Percentiles rank a stretch among this genome's conserved stretches.
These are phyloP conservation scores for Phytophthora chlamydospora DNA, from an alignment of 352 stramenopile species.

Conservation along the genomic window DNA sequence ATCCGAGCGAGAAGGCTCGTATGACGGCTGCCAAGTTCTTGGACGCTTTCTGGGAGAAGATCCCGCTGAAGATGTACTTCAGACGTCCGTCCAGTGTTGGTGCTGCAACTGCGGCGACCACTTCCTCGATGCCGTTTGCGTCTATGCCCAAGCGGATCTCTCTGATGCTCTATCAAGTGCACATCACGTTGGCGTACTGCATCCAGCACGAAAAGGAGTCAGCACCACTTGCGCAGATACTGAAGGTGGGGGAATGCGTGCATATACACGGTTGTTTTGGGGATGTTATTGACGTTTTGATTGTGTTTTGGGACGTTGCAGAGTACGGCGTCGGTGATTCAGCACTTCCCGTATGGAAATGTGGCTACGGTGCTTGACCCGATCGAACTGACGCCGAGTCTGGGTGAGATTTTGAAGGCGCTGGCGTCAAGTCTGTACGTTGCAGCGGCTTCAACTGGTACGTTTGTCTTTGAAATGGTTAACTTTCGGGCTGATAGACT, in stretches of 20 bases:
- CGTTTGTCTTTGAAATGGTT: neutral
- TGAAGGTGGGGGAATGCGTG: conserved; percentile 59
- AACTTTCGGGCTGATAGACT: neutral
- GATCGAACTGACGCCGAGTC: conserved; percentile 53
- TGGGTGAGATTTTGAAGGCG: conserved; percentile 71
- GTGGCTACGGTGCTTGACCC: conserved; percentile 57
- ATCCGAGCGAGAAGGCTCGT: conserved; percentile 78
- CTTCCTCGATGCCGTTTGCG: conserved; percentile 77
- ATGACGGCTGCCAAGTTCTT: conserved; percentile 81
- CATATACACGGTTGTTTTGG: neutral
- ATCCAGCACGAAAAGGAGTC: conserved; percentile 82
- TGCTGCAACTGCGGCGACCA: conserved; percentile 9
- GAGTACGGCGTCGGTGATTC: conserved; percentile 72
- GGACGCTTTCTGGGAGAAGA: conserved; percentile 84
- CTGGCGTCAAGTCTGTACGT: conserved; percentile 77
- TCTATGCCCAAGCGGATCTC: conserved; percentile 86
- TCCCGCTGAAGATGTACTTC: conserved; percentile 85
- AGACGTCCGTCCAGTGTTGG: conserved; percentile 53
- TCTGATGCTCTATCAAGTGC: conserved; percentile 85
- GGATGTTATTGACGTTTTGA: conserved; percentile 1
- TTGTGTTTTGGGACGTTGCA: conserved; percentile 24
- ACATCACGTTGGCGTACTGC: conserved; percentile 82
- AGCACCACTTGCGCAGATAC: conserved; percentile 58
- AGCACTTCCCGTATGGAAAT: conserved; percentile 80
- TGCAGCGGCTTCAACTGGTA: conserved; percentile 62